phyloP scores from a whole-genome alignment of 805 yeast species.

The Candida tammaniensis region DNA sequence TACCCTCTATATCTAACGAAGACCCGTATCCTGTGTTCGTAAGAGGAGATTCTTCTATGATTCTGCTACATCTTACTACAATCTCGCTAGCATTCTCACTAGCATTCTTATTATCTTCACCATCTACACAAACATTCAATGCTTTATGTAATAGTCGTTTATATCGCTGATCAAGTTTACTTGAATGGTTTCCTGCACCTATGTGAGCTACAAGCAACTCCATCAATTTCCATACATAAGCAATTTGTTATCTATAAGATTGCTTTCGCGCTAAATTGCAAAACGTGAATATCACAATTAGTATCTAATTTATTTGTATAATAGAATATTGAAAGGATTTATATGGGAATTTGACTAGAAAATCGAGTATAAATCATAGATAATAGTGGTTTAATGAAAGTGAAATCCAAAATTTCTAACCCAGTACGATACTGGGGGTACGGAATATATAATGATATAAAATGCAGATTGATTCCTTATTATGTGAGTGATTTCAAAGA shows the following conservation, averaged over 20 bases:
- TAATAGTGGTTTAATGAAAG: too few relatives aligned
- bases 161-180: constrained; percentile 17
- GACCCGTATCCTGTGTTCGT: constrained; percentile 55
- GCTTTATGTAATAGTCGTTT: constrained; percentile 27
- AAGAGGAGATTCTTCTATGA: constrained; percentile 35
- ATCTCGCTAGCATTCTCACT: background rate
- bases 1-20: constrained; percentile 36
- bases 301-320: too few relatives aligned
- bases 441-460: constrained; percentile 56
- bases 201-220: constrained; percentile 36
- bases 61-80: constrained; percentile 15
- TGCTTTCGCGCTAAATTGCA: too few relatives aligned
- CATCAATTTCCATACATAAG: too few relatives aligned
- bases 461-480: constrained; percentile 51
- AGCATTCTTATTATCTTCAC: background rate
- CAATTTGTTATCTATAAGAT: too few relatives aligned
- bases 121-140: constrained; percentile 9
- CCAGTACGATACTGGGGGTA: constrained; percentile 26
- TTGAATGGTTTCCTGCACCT: constrained; percentile 51
- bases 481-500: constrained; percentile 80
- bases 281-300: too few relatives aligned
- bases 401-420: background rate
- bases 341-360: too few relatives aligned
- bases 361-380: too few relatives aligned
- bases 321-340: too few relatives aligned